Conservation (phyloP, 257 asterid genomes). For the Solanum piurae region DNA sequence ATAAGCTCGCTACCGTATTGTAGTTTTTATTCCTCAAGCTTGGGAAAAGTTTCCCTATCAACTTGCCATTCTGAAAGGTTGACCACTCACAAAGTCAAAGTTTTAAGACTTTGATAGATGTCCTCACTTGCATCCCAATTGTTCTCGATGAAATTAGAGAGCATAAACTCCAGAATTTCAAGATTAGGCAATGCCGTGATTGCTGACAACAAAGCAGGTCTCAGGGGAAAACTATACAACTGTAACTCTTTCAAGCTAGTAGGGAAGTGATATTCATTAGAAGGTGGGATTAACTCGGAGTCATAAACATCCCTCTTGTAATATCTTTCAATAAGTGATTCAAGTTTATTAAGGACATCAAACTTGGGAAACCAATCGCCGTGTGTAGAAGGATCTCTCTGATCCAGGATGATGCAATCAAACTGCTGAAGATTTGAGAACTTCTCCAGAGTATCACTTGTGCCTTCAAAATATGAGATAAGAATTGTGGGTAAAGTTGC, state of each 20-base stretch:
- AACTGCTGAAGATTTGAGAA: background rate
- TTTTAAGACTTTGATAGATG: background rate
- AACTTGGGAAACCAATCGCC: background rate
- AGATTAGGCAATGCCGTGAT: background rate
- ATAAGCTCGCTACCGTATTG: rapidly evolving
- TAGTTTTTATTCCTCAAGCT: background rate
- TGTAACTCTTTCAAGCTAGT: background rate
- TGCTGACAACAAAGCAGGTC: background rate
- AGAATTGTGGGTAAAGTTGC: background rate
- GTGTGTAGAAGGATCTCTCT: background rate
- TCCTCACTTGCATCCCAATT: background rate
- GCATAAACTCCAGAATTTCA: background rate
- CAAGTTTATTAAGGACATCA: background rate
- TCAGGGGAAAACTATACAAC: background rate
- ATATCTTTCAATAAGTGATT: background rate
- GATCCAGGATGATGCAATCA: background rate
- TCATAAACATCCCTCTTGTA: no score
- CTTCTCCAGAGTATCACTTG: background rate
- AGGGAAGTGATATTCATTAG: background rate
- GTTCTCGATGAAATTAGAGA: background rate
- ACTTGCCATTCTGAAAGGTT: background rate
- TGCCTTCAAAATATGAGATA: background rate
- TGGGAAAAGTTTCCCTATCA: background rate
- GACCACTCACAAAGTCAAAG: background rate
- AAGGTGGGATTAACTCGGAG: no score